Conservation (phyloP, 1,284 basidiomycete species). For the Ganoderma lucidum region DNA sequence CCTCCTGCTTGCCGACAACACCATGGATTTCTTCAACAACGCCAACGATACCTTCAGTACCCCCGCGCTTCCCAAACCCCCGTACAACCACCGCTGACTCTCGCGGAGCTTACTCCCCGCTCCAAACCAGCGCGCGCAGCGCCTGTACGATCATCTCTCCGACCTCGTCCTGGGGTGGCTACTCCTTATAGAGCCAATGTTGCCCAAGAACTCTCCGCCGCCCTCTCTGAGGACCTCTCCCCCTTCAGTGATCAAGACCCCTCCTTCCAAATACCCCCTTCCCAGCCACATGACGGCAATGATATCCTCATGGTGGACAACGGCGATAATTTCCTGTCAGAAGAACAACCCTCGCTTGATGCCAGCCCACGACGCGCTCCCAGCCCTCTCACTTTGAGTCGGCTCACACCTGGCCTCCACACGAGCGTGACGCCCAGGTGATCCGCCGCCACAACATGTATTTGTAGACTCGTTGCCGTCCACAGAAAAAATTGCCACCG, state of each 20-base stretch:
- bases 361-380: slow-evolving; percentile 10
- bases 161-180: slow-evolving; percentile 33
- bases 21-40: slow-evolving; percentile 36
- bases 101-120: slow-evolving; percentile 40
- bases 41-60: slow-evolving; percentile 33
- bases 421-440: slow-evolving; percentile 16
- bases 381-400: slow-evolving; percentile 30
- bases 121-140: slow-evolving; percentile 29
- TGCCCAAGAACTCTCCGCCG: slow-evolving; percentile 32
- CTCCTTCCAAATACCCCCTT: slow-evolving; percentile 36
- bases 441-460: not conserved
- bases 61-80: slow-evolving; percentile 23
- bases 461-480: slow-evolving; percentile 2
- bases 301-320: slow-evolving; percentile 33
- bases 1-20: slow-evolving; percentile 39
- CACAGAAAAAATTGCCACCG: not conserved
- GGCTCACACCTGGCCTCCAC: slow-evolving; percentile 23
- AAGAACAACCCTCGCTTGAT: slow-evolving; percentile 23
- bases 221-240: slow-evolving; percentile 38
- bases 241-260: slow-evolving; percentile 33
- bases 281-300: slow-evolving; percentile 12
- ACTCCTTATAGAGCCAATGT: slow-evolving; percentile 37
- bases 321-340: slow-evolving; percentile 23
- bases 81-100: slow-evolving; percentile 33
- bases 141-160: slow-evolving; percentile 33